Evolutionary conservation across 1,284 basidiomycete genomes (phyloP), one percentile per base, ranked within the genome.

Genomic region (Cerrena zonata): DNA sequence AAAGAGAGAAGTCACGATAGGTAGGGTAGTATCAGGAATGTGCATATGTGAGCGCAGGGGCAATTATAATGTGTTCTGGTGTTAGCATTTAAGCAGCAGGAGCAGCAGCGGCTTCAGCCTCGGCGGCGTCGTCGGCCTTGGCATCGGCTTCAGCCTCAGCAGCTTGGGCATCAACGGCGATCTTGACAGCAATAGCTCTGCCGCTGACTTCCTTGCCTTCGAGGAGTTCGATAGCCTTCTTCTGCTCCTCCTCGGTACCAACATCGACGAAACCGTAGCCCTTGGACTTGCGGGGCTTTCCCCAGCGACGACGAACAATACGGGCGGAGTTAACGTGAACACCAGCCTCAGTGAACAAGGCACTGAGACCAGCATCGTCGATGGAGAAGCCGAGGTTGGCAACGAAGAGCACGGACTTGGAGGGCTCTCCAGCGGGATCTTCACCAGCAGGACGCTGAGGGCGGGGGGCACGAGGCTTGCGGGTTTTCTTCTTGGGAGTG

Each of bases 201-300:
- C 89, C 89, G 45, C 80, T 84, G 53, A 94, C 72, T 54, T 92
- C 84, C 69, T 90, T 89, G 67, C 87, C 90, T 61, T 92, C 77
- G 58, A 91, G 78, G 58, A 82, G 79, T 50, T 77, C 78, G 57
- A 95, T 87, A 39, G 91, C 92, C 74, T 91, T 90, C 66, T 84
- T 69, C 75, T 94, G 92, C 69, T 91, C 81, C 58, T 80, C 84
- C 65, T 91, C 86, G 60, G 76, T 76, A 55, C 88, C 89, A 55
- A 94, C 88, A 60, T 94, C 91, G 62, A 95, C 92, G 65, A 95
- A 95, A 52, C 91, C 94, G 67, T 93, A 96, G 54, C 93, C 93
- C 72, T 94, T 94, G 76, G 86, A 90, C 72, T 79, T 86, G 66
- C 85, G 80, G 57, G 85, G 83, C 49, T 81, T 78, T 12, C 89